Evolutionary conservation across 2,329 filamentous ascomycete species (phyloP), one percentile per base, ranked within the genome.

Genomic region (Acephala macrosclerotiorum): DNA sequence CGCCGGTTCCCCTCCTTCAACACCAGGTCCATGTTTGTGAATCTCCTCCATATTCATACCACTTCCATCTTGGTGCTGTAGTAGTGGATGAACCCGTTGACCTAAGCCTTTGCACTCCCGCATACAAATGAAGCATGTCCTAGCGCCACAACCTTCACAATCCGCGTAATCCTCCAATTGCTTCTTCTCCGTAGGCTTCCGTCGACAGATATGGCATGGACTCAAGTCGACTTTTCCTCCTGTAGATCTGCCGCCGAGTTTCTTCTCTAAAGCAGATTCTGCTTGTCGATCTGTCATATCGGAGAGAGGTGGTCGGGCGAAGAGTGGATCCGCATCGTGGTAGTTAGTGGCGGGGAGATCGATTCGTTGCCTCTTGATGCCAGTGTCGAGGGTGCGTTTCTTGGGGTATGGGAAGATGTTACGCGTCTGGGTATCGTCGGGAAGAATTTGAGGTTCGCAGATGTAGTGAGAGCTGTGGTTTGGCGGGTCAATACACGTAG

Each of bases 91-190:
- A 7, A 33, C 18, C 3, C 25, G 11, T 16, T 26, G 20, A 9
- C 60, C 68, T 9, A 56, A 59, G 14, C 60, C 68, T 45, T 79
- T 79, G 71, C 90, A 92, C 70, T 87, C 80, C 29, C 90, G 80
- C 53, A 91, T 85, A 75, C 90, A 92, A n/a, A 92, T 82, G 73
- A 85, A 91, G 75, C 90, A 92, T 0, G 89, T 86, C 49, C 88
- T 82, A 68, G 85, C 80, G 11, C 82, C 80, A 73, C 90, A 92
- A 16, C 85, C 83, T 70, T 85, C 79, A 75, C 90, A 92, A 71
- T 87, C 82, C 56, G 87, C 84, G 73, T 88, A 91, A 11, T 85
- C 86, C 75, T 91, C 88, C 38, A 92, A 82, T 64, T 92, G 88
- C 6, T 83, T 83, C 74, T 86, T 90, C 70, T 87, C 87, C 60